Evolutionary conservation across 2,329 filamentous ascomycete genomes (phyloP), one percentile per base, ranked within the genome.

Genomic region (Pseudophaeomoniella oleicola): DNA sequence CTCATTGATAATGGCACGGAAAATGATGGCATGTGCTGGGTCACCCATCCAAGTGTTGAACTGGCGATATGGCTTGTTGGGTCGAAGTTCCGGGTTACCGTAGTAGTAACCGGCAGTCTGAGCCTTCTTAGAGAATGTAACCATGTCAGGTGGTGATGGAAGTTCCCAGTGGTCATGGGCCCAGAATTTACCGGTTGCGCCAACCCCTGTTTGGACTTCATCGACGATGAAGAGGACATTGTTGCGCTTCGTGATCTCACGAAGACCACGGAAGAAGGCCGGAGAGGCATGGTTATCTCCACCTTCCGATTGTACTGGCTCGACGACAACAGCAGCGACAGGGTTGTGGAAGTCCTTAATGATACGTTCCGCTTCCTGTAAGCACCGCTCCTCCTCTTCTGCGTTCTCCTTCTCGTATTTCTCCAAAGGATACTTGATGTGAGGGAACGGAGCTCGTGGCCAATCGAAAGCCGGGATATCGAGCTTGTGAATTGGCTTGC

Each of bases 31-130:
- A 41, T 84, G 78, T 11, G 81, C 78, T 12, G 86, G 86, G 63
- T 94, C 86, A 50, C 86, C 86, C 80, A 94, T 92, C 86, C 86
- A 94, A 34, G 85, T 94, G 70, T 94, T 94, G 71, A 94, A 94
- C 63, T 94, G 86, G 43, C 86, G 78, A 69, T 93, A 94, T 4
- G 87, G 81, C 71, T 87, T 87, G 68, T 93, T 93, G 43, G 86
- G 86, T 10, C 82, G 71, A 47, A 94, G 70, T 30, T 74, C 76
- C 6, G 75, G 71, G 68, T 90, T 79, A 42, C 80, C 80, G 55
- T 78, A 94, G 70, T 90, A 94, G 71, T 88, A 94, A 19, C 86
- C 86, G 4, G 87, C 86, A 2, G 86, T 83, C 64, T 94, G 86
- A 3, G 86, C 87, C 70, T 94, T 94, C 70, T 94, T 94, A 53